These are phyloP conservation scores for Tilletia horrida DNA, from an alignment of 1,284 basidiomycete species.

Conservation along the genomic window DNA sequence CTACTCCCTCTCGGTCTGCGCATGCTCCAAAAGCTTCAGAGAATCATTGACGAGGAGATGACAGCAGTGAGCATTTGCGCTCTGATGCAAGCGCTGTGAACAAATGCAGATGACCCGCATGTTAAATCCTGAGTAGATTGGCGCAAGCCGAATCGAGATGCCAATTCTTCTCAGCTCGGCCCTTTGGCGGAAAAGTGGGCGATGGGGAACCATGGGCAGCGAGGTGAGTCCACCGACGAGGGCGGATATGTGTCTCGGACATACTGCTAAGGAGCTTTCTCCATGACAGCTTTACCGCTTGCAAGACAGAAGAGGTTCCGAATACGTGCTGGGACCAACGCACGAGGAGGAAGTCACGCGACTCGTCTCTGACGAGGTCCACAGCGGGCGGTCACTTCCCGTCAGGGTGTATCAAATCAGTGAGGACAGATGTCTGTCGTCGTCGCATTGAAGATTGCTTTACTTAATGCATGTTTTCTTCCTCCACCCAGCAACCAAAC, in stretches of 20 bases:
- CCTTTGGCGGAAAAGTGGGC: conserved; percentile 49
- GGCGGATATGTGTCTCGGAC: too few relatives aligned
- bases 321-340: conserved; percentile 54
- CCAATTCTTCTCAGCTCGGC: conserved; percentile 50
- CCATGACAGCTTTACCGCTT: conserved; percentile 45
- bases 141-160: conserved; percentile 50
- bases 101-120: neutral
- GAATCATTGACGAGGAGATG: conserved; percentile 54
- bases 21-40: conserved; percentile 47
- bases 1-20: conserved; percentile 53
- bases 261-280: neutral
- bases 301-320: conserved; percentile 44
- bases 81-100: neutral
- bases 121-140: conserved; percentile 22
- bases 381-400: conserved; percentile 46
- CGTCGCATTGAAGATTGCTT: too few relatives aligned
- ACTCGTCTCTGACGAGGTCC: conserved; percentile 47
- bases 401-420: conserved; percentile 53
- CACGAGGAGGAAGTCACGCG: conserved; percentile 56
- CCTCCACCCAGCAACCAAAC: conserved; percentile 46
- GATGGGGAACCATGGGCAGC: conserved; percentile 47
- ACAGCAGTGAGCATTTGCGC: neutral
- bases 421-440: neutral
- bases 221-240: conserved; percentile 32
- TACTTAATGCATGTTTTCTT: neutral